Evolutionary conservation across 2,329 filamentous ascomycete species (phyloP).

Genomic region (Hypoxylon sp.): DNA sequence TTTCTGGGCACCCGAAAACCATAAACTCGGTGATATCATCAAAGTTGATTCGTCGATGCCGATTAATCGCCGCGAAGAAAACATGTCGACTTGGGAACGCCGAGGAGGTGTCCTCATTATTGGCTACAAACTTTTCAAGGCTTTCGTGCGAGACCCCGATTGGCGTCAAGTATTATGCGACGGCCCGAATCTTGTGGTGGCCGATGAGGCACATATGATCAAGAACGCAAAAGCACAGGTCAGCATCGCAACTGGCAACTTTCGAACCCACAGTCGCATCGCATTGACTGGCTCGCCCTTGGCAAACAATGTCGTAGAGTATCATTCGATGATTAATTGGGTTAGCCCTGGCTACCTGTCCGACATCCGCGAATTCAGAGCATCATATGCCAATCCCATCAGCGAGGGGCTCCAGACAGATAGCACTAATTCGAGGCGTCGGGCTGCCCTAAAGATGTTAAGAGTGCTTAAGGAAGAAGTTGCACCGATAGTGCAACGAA

Average conservation of each 20-base stretch:
- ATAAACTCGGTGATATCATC: slow-evolving; percentile 63
- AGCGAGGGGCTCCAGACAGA: slow-evolving; percentile 73
- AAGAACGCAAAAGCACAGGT: slow-evolving; percentile 70
- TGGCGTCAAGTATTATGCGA: slow-evolving; percentile 61
- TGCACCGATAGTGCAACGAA: slow-evolving; percentile 79
- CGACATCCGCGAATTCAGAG: slow-evolving; percentile 70
- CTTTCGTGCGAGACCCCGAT: slow-evolving; percentile 46
- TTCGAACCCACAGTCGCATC: slow-evolving; percentile 76
- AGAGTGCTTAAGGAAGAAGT: slow-evolving; percentile 76
- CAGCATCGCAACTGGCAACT: slow-evolving; percentile 61
- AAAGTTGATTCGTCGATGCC: slow-evolving; percentile 59
- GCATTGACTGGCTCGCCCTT: slow-evolving; percentile 88
- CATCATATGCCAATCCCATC: slow-evolving; percentile 78
- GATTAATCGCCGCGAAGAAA: slow-evolving; percentile 51
- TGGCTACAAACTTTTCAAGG: slow-evolving; percentile 75
- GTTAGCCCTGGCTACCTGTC: slow-evolving; percentile 82
- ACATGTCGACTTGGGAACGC: slow-evolving; percentile 66
- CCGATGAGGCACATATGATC: slow-evolving; percentile 84
- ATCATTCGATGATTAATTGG: slow-evolving; percentile 89
- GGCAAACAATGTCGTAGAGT: slow-evolving; percentile 84
- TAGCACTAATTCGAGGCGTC: slow-evolving; percentile 63
- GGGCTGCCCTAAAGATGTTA: slow-evolving; percentile 71
- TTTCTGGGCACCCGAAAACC: slow-evolving; percentile 68
- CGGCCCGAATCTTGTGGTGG: slow-evolving; percentile 76
- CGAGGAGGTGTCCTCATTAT: slow-evolving; percentile 78